Percentiles rank a stretch among this genome's conserved stretches.
phyloP scores from a whole-genome alignment of 768 basidiomycete genomes.

The Macrolepiota albuminosa region DNA sequence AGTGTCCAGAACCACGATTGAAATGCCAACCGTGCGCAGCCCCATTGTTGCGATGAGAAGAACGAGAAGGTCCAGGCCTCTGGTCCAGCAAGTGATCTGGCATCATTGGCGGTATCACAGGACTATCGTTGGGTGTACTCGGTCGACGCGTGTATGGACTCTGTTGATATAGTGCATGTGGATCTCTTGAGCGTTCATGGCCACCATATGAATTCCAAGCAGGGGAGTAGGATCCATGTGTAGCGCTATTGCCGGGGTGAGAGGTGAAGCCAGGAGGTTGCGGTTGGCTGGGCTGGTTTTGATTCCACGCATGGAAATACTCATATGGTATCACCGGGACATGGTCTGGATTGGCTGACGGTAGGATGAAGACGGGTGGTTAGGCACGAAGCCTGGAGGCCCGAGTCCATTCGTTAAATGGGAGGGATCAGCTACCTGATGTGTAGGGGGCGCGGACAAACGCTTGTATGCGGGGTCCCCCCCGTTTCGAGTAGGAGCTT shows the following conservation, averaged over 20 bases:
- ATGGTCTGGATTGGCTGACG: background rate
- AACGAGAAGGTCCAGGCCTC: no score
- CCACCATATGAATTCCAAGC: background rate
- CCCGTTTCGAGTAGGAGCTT: background rate
- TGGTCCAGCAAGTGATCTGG: no score
- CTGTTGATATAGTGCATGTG: background rate
- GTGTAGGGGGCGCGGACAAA: no score
- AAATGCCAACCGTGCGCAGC: no score
- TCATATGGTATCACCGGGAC: no score
- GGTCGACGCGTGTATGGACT: background rate
- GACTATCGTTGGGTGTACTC: background rate
- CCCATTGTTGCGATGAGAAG: no score
- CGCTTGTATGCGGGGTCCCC: background rate
- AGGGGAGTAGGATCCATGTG: background rate
- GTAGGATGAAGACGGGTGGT: background rate
- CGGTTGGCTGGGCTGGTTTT: background rate
- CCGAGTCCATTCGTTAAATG: background rate
- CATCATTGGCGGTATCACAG: no score
- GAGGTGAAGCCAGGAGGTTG: background rate
- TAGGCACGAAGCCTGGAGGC: background rate
- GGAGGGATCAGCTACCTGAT: background rate
- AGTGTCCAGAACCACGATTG: no score
- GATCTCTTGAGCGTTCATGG: background rate
- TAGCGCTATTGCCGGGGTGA: background rate
- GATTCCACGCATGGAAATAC: background rate